Conservation (phyloP, 805 yeast species). For the Candida succiphila region DNA sequence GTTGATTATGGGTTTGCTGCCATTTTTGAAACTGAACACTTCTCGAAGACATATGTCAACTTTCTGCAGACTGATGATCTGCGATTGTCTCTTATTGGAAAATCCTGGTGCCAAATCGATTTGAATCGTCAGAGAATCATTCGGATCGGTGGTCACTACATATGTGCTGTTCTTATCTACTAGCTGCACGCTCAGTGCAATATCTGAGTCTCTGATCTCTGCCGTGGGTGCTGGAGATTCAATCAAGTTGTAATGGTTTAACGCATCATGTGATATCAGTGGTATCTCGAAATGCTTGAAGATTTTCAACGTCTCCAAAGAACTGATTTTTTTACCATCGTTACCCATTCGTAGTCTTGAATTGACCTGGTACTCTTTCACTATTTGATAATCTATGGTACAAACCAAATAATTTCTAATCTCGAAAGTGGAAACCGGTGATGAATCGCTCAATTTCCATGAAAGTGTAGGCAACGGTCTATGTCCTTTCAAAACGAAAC, state of each 20-base stretch:
- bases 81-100: background rate
- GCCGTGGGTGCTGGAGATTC: background rate
- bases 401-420: background rate
- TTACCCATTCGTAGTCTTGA: background rate
- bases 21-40: background rate
- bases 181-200: background rate
- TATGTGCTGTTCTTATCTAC: background rate
- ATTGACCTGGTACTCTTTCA: background rate
- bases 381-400: background rate
- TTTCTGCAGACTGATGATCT: background rate
- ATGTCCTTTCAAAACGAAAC: background rate
- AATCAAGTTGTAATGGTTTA: background rate
- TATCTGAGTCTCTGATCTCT: background rate
- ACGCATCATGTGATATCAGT: background rate
- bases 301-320: background rate
- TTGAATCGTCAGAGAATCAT: background rate
- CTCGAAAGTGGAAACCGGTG: background rate
- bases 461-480: background rate
- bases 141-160: background rate
- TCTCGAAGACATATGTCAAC: background rate
- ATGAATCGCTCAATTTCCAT: background rate
- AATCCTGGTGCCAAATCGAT: background rate
- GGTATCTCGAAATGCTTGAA: conserved; percentile 1
- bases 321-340: background rate
- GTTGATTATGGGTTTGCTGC: background rate